Base-by-base conservation (phyloP, 2,329 filamentous ascomycete species). In the Polychaeton citri region DNA sequence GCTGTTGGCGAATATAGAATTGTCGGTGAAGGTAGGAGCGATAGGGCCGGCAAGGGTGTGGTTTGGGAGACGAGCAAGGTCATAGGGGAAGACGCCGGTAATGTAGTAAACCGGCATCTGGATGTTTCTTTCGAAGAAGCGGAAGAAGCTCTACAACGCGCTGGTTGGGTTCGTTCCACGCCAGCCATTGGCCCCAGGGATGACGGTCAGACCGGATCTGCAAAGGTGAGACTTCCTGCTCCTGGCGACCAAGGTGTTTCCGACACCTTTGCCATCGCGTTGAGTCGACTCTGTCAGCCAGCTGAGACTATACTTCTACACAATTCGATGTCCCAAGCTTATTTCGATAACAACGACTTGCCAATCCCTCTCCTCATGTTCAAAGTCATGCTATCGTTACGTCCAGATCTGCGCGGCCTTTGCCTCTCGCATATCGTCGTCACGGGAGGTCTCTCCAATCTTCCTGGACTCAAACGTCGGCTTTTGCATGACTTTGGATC, bases 351-450 rank as follows among this genome's bases (percentile, higher is more conserved):
- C 49, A 71, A 98, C 47, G 88, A 96, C 44, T 69, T 82, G 13
- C 78, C 88, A 0, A 51, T 96, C 1, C 83, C 82, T 35, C 54
- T 77, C 9, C 69, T 96, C 6, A 66, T 92, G 2, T 92, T 93
- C 59, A 72, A 74, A 36, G 72, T 77, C 24, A 69, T 98, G 2
- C 66, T 92, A 1, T 69, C 74, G 6, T 66, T 95, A 1, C 82
- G 86, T 0, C 63, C 88, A 3, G 90, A 98, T 57, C 76, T 87
- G 3, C 76, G 90, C 17, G 79, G 81, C 1, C 62, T 79, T 4
- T 95, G 88, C 57, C 90, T 95, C 76, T 78, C 86, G 1, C 81
- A 88, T 26, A 81, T 96, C 32, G 66, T 94, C 12, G 81, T 98
- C 51, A 80, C 79, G 0, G 90, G 90, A 20, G 85, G 85, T 2